A percentile compares a stretch with the other conserved stretches of the same genome.
Conservation (phyloP, 352 stramenopile species). For the Phytophthora megakarya region DNA sequence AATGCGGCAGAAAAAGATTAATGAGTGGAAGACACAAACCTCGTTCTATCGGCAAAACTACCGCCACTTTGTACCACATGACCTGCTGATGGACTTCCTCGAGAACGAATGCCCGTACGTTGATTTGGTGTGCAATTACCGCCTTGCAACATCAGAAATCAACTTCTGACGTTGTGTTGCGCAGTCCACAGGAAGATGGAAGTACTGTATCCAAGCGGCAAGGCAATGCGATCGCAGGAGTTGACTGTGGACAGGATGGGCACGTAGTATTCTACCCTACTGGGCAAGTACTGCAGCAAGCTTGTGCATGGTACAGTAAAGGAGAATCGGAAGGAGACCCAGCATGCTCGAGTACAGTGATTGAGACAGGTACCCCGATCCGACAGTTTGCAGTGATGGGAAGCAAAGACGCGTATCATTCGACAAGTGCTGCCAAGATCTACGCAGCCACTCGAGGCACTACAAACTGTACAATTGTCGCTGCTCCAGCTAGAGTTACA, state of each 20-base stretch:
- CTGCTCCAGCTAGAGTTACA: conserved; percentile 26
- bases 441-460: conserved; percentile 49
- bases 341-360: conserved; percentile 40
- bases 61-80: conserved; percentile 54
- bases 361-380: conserved; percentile 63
- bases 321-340: conserved; percentile 19
- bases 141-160: background rate
- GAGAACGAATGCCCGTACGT: conserved; percentile 44
- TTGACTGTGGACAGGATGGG: conserved; percentile 30
- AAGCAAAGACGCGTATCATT: conserved; percentile 44
- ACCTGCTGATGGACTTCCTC: conserved; percentile 44
- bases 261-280: conserved; percentile 76
- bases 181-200: conserved; percentile 31
- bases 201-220: conserved; percentile 55
- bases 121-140: conserved; percentile 3
- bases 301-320: conserved; percentile 53
- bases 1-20: background rate
- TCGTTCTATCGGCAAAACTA: conserved; percentile 46
- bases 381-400: conserved; percentile 70
- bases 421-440: conserved; percentile 34
- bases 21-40: conserved; percentile 8
- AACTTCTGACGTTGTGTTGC: background rate
- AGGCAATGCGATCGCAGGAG: conserved; percentile 64
- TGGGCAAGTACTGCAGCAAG: conserved; percentile 69
- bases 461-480: conserved; percentile 48